A percentile compares a stretch with the other conserved stretches of the same genome.
Evolutionary conservation across 139 green algal species (phyloP).

Genomic region (Coelastrella sp.): DNA sequence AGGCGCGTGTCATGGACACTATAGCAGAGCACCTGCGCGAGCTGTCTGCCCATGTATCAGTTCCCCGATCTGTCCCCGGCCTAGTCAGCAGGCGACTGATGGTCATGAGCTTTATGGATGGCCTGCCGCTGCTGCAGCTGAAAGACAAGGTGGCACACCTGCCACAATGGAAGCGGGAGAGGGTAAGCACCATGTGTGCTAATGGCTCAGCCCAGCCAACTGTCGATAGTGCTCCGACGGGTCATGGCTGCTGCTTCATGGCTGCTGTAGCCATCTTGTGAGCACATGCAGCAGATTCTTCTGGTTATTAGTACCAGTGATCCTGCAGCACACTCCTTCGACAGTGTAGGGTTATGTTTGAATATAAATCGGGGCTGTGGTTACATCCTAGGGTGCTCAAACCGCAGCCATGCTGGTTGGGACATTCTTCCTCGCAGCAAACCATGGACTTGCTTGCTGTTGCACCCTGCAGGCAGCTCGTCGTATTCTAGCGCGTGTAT

Average conservation of each 20-base stretch:
- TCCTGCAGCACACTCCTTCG: no score
- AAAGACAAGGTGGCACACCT: conserved; percentile 51
- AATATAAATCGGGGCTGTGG: background rate
- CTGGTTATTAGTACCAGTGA: no score
- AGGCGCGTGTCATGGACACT: conserved; percentile 92
- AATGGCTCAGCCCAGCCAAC: no score
- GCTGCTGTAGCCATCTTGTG: no score
- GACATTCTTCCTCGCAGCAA: no score
- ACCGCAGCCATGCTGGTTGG: background rate
- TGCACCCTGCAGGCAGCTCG: conserved; percentile 39
- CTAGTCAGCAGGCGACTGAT: conserved; percentile 85
- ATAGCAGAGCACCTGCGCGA: conserved; percentile 76
- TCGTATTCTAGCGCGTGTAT: conserved; percentile 63
- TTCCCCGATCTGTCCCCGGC: conserved; percentile 82
- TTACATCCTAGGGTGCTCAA: background rate
- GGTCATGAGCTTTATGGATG: conserved; percentile 94
- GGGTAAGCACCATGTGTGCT: conserved; percentile 6
- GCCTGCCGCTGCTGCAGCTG: conserved; percentile 47
- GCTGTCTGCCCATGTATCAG: conserved; percentile 66
- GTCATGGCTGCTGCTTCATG: no score
- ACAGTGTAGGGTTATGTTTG: no score
- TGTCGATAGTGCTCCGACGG: no score
- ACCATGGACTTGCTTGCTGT: background rate
- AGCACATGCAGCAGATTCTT: no score
- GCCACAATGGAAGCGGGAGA: conserved; percentile 54